Percentiles rank a stretch among this genome's conserved stretches.
phyloP scores from a whole-genome alignment of 805 yeast species.

The Pichia sporocuriosa region DNA sequence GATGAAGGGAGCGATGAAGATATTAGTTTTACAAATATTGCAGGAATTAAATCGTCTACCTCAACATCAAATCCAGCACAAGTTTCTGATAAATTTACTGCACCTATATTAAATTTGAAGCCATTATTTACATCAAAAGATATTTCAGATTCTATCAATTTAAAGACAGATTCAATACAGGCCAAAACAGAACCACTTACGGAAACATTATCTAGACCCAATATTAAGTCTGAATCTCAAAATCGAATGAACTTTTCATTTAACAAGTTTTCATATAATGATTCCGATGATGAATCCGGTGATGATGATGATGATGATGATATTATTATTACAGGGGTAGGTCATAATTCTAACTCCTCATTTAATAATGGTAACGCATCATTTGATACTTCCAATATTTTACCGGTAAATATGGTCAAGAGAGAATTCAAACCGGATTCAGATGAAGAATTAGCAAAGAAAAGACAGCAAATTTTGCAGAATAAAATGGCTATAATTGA shows the following conservation, averaged over 20 bases:
- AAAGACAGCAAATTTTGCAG: constrained; percentile 8
- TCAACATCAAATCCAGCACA: too few species aligned
- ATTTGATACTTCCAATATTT: not conserved
- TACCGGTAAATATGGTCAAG: not conserved
- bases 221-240: too few species aligned
- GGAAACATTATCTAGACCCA: too few species aligned
- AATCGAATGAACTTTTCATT: not conserved
- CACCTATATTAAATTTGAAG: too few species aligned
- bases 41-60: not conserved
- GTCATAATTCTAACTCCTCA: not conserved
- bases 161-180: too few species aligned
- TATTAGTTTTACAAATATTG: not conserved
- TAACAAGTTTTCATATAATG: constrained; percentile 5
- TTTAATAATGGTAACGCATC: not conserved
- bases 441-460: not conserved
- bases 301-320: constrained; percentile 11
- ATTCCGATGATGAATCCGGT: constrained; percentile 2
- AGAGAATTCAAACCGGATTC: not conserved
- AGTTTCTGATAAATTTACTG: too few species aligned
- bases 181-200: too few species aligned
- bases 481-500: constrained; percentile 5
- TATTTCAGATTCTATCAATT: too few species aligned
- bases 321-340: constrained; percentile 6
- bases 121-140: too few species aligned
- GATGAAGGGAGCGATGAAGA: constrained; percentile 6